These are phyloP conservation scores for Alternaria angustiovoidea DNA, from an alignment of 2,329 filamentous ascomycete genomes.

Conservation along the genomic window DNA sequence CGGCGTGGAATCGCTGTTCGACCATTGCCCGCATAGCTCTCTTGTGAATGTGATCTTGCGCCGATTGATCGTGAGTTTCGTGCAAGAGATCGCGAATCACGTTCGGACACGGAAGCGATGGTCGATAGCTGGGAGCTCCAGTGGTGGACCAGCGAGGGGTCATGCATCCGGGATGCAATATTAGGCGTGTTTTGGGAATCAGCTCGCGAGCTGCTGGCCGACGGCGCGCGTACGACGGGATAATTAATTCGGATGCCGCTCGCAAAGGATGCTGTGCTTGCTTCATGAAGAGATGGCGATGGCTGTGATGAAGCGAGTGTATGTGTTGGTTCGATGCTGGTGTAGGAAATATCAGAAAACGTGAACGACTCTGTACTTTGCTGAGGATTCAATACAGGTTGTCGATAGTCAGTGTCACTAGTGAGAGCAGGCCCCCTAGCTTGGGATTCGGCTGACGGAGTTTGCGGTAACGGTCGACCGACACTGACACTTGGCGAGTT, in stretches of 20 bases:
- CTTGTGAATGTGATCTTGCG: slow-evolving; percentile 43
- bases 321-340: slow-evolving; percentile 43
- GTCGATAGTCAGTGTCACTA: slow-evolving; percentile 40
- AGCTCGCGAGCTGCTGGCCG: slow-evolving; percentile 47
- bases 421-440: slow-evolving; percentile 44
- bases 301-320: slow-evolving; percentile 35
- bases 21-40: slow-evolving; percentile 36
- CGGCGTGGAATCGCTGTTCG: slow-evolving; percentile 34
- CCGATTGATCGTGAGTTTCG: slow-evolving; percentile 44
- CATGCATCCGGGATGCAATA: slow-evolving; percentile 51
- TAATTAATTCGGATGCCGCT: slow-evolving; percentile 48
- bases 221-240: slow-evolving; percentile 47
- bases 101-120: slow-evolving; percentile 48
- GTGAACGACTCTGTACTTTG: slow-evolving; percentile 47
- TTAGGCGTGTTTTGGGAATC: slow-evolving; percentile 44
- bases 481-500: slow-evolving; percentile 39
- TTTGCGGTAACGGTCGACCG: slow-evolving; percentile 33
- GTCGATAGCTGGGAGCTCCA: slow-evolving; percentile 53
- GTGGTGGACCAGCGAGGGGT: slow-evolving; percentile 46
- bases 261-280: slow-evolving; percentile 43
- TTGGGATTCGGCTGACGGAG: slow-evolving; percentile 40
- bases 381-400: slow-evolving; percentile 38
- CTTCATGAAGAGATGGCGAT: slow-evolving; percentile 47
- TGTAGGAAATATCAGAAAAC: slow-evolving; percentile 47
- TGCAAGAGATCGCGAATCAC: slow-evolving; percentile 45